Conservation (phyloP, 2,329 filamentous ascomycete species). For the Sphaerulina vaccinii region DNA sequence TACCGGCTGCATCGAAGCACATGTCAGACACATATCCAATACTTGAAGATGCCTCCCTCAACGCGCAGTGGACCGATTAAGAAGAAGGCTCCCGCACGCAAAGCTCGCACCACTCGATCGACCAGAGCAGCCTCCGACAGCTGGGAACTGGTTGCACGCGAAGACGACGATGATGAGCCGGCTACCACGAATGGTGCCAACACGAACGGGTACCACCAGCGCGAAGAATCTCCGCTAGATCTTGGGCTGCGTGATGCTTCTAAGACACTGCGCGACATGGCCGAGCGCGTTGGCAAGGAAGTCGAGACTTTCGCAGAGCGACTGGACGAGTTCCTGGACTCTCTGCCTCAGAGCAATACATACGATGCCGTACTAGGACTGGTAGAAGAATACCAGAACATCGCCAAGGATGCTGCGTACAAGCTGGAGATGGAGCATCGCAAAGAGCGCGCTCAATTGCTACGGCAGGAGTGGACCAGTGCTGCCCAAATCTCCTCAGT, state of each 20-base stretch:
- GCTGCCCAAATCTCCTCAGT: constrained; percentile 11
- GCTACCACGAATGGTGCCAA: background rate
- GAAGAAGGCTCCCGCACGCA: constrained; percentile 18
- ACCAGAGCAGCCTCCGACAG: constrained; percentile 1
- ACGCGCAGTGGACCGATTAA: constrained; percentile 13
- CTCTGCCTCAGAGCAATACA: constrained; percentile 43
- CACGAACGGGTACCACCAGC: background rate
- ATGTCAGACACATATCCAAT: no score
- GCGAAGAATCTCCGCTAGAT: constrained; percentile 8
- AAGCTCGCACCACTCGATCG: constrained; percentile 5
- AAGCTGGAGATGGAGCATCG: constrained; percentile 46
- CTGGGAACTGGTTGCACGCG: constrained; percentile 9
- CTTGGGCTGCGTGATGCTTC: constrained; percentile 8
- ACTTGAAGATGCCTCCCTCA: constrained; percentile 18
- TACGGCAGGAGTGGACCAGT: constrained; percentile 38
- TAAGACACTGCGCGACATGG: constrained; percentile 58
- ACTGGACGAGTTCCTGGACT: constrained; percentile 68
- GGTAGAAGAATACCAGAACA: constrained; percentile 46
- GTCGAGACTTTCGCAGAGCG: constrained; percentile 83
- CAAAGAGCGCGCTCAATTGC: constrained; percentile 41
- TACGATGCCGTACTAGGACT: constrained; percentile 65
- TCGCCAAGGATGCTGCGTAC: constrained; percentile 52
- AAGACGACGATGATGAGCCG: background rate
- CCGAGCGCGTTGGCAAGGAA: constrained; percentile 71
- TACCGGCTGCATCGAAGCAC: no score